Conservation (phyloP, 495 filamentous ascomycete genomes). For the Hyaloscypha finlandica region DNA sequence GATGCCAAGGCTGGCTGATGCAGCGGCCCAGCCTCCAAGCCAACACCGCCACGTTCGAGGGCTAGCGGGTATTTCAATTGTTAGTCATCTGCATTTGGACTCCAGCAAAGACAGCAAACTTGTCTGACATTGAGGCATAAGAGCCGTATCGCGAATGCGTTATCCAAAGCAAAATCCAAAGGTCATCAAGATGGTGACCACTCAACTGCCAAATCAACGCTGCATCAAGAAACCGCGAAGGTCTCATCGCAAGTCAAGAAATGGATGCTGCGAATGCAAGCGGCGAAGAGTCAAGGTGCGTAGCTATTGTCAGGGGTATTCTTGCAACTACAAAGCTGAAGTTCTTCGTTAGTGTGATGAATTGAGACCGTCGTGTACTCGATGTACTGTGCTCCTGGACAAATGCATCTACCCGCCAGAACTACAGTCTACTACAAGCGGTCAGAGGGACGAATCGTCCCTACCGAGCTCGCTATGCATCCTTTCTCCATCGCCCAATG, state of each 20-base stretch:
- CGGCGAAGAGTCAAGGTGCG: conserved; percentile 19
- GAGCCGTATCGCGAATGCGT: no score
- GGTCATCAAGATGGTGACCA: no score
- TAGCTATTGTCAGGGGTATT: background rate
- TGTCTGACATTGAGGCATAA: no score
- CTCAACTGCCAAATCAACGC: no score
- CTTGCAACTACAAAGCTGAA: conserved; percentile 6
- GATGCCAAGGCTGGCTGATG: no score
- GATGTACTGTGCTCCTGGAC: conserved; percentile 11
- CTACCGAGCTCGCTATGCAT: conserved; percentile 12
- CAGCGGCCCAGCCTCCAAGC: no score
- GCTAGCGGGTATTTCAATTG: no score
- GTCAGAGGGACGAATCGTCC: background rate
- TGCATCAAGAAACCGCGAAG: background rate
- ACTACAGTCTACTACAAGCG: conserved; percentile 7
- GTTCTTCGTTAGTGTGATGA: conserved; percentile 17
- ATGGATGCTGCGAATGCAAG: conserved; percentile 16
- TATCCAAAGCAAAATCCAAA: no score
- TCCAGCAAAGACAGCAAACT: no score
- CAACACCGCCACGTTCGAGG: no score
- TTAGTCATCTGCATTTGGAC: no score
- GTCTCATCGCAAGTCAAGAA: conserved; percentile 17
- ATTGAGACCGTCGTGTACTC: conserved; percentile 12
- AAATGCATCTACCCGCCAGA: conserved; percentile 18
- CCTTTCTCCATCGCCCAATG: conserved; percentile 8